Percentiles rank a stretch among this genome's conserved stretches.
Conservation (phyloP, 768 basidiomycete species). For the Boletus pseudo-olivaceus region DNA sequence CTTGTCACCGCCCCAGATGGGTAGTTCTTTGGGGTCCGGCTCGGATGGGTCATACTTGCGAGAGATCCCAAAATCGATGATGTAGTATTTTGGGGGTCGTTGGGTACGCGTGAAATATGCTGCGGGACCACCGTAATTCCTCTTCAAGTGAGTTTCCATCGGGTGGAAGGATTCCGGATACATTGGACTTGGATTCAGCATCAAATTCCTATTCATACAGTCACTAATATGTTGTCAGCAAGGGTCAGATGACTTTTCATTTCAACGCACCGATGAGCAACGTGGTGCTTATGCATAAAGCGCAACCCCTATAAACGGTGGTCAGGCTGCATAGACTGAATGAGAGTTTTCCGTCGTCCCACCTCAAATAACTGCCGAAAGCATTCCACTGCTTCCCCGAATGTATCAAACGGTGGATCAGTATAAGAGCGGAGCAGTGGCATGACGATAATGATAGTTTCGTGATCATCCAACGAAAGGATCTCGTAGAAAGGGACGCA, state of each 20-base stretch:
- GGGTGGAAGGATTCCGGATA: slow-evolving; percentile 31
- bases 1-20: slow-evolving; percentile 40
- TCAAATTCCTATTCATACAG: slow-evolving; percentile 30
- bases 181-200: slow-evolving; percentile 26
- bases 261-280: slow-evolving; percentile 28
- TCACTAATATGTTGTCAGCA: slow-evolving; percentile 15
- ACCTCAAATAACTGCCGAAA: slow-evolving; percentile 32
- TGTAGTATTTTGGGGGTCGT: slow-evolving; percentile 30
- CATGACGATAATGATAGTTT: slow-evolving; percentile 28
- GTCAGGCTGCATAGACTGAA: too few relatives aligned
- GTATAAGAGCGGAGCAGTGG: slow-evolving; percentile 23
- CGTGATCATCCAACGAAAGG: slow-evolving; percentile 1
- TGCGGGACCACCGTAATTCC: slow-evolving; percentile 15
- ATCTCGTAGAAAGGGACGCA: slow-evolving; percentile 26
- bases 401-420: slow-evolving; percentile 15
- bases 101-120: slow-evolving; percentile 30
- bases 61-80: slow-evolving; percentile 39
- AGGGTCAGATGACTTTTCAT: too few relatives aligned
- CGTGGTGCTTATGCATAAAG: slow-evolving; percentile 34
- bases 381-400: slow-evolving; percentile 21
- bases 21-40: slow-evolving; percentile 22
- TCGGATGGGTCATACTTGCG: slow-evolving; percentile 26
- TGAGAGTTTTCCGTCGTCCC: too few relatives aligned
- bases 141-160: neutral
- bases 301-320: slow-evolving; percentile 25